Base-by-base conservation (phyloP, 805 yeast genomes). In the Cyberlindnera meyerae region DNA sequence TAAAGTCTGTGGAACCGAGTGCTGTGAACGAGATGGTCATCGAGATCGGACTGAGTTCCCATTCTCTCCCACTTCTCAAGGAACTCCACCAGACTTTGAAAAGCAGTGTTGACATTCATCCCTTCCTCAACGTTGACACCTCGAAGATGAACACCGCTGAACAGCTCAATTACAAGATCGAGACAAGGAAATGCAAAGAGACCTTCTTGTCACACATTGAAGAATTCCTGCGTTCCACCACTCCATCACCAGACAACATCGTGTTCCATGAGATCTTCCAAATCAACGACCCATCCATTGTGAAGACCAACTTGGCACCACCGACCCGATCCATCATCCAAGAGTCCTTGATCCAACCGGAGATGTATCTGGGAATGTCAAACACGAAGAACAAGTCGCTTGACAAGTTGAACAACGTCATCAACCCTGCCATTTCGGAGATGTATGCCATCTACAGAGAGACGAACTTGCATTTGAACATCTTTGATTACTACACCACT, bases 401-500 rank as follows among this genome's bases (percentile, higher is more conserved):
- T 42, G 42, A 42, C 16, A 46, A 53, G 26, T 43, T 73, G 17
- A 62, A 61, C 44, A 52, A 59, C 30, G 30, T 56, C 1, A 47
- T 72, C 31, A 74, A 70, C 15, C 88, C 88, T 1, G 61, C 75
- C 4, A 51, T 78, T 6, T 63, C 74, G 21, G 74, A 71, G 33
- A 55, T 88, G 36, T 88, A 75, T 60, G 71, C 75, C 32, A 65
- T 85, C 12, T 82, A 80, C 55, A 73, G 93, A 41, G 96, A 88
- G 48, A 89, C 96, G 0, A 82, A 84, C 17, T 66, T 78, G 3
- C 62, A 69, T 21, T 70, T 83, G 43, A 83, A 83, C 51, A 68
- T 81, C 36, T 79, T 67, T 58, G 94, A 83, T 47, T 78, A 77
- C 47, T 83, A 68, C 50, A 55, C 63, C 17, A 79, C 84, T 0